Conservation (phyloP, 2,329 filamentous ascomycete genomes). For the Rutstroemia sp. region DNA sequence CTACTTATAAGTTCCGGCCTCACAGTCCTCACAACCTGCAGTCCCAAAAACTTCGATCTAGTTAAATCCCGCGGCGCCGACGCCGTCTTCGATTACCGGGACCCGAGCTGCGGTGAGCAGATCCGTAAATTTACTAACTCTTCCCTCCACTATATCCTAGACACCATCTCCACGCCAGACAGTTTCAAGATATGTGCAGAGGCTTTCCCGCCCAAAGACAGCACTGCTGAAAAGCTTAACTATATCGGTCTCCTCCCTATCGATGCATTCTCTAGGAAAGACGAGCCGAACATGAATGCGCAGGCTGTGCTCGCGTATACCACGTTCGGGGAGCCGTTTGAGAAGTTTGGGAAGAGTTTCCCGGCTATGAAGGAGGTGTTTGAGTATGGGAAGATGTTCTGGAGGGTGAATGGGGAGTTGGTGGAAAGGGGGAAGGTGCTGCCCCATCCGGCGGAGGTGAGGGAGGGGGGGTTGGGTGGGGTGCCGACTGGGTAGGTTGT, state of each 20-base stretch:
- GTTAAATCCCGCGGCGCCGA: conserved; percentile 34
- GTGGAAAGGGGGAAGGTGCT: background rate
- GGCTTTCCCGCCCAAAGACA: background rate
- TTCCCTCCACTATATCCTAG: conserved; percentile 28
- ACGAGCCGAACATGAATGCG: background rate
- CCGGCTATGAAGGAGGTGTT: background rate
- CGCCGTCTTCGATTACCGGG: conserved; percentile 36
- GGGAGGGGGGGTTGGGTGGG: background rate
- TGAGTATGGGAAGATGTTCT: background rate
- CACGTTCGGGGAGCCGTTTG: background rate
- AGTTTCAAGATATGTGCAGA: conserved; percentile 9
- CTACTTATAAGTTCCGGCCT: conserved; percentile 18
- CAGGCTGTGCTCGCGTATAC: background rate
- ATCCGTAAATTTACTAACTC: conserved; percentile 42
- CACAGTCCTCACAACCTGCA: conserved; percentile 31
- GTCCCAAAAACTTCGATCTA: conserved; percentile 31
- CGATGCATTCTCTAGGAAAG: background rate
- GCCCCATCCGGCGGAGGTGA: background rate
- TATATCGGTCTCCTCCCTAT: background rate
- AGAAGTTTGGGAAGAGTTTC: background rate
- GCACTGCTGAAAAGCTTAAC: background rate
- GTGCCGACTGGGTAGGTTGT: background rate
- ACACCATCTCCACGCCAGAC: conserved; percentile 27
- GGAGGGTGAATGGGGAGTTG: background rate
- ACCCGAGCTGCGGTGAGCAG: conserved; percentile 33